Evolutionary conservation across 345 rosid genomes (phyloP), one percentile per base, ranked within the genome.

Genomic region (Orychophragmus violaceus): DNA sequence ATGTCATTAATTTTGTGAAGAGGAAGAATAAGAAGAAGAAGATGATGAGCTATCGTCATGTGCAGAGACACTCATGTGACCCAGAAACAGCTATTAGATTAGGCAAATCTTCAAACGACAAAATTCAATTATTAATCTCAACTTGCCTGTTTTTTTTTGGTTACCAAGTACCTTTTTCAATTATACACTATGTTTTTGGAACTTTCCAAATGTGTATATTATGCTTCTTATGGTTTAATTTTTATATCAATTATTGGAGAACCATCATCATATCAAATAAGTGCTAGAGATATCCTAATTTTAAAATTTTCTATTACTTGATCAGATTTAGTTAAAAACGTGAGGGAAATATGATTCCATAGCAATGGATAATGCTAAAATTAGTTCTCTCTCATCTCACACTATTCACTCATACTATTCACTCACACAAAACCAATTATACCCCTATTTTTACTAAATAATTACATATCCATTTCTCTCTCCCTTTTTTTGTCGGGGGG

Each of bases 1-100:
- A 67, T 74, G 77, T 53, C 63, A 66, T 59, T n/a, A n/a, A n/a
- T n/a, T 65, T 52, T 59, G 54, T 49, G 66, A 70, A 30, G 36
- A 62, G 25, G 21, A 21, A 8, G 59, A 44, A 32, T 55, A 49
- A 32, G 6, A 50, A 50, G 48, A 64, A 46, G 64, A 25, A 19
- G 44, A n/a, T n/a, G n/a, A n/a, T n/a, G n/a, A 48, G 57, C 28
- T 16, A 44, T 62, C n/a, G 56, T 30, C 76, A 64, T 71, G 35
- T 44, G 69, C 49, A 62, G 55, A 62, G 30, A 53, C 48, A 70
- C 69, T 71, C 76, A 72, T 72, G 76, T 72, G 76, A 71, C 33
- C 58, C n/a, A n/a, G n/a, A n/a, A 64, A 27, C 70, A 72, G 21
- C 70, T 72, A 37, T 46, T 54, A 61, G 23, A 19, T 48, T 62